Conservation (phyloP, 1,139 yeast species). For the Pichia sp. region DNA sequence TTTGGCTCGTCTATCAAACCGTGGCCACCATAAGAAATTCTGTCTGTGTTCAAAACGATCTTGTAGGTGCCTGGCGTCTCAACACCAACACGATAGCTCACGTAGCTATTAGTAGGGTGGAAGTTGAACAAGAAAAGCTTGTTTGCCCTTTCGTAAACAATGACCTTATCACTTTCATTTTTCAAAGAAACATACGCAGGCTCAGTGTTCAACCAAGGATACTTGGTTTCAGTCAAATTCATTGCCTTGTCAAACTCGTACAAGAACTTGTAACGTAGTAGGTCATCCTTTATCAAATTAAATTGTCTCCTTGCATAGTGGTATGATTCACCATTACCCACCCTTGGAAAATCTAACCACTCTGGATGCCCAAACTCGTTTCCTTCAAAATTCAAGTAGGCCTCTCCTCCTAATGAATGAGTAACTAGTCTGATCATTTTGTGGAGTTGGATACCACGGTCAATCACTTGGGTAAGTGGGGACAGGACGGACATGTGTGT, state of each 20-base stretch:
- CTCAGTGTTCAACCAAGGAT: constrained; percentile 63
- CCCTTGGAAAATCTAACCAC: constrained; percentile 96
- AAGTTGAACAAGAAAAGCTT: constrained; percentile 82
- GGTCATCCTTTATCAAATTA: constrained; percentile 73
- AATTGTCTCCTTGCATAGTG: constrained; percentile 95
- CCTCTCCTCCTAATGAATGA: constrained; percentile 91
- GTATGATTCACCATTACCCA: constrained; percentile 80
- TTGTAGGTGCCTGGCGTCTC: constrained; percentile 73
- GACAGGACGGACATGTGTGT: constrained; percentile 84
- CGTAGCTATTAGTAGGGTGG: constrained; percentile 76
- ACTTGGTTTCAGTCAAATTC: constrained; percentile 70
- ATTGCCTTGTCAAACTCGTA: constrained; percentile 78
- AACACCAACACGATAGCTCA: constrained; percentile 87
- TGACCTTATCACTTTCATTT: constrained; percentile 80
- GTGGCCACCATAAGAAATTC: constrained; percentile 75
- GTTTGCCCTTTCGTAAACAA: constrained; percentile 86
- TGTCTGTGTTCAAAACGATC: constrained; percentile 73
- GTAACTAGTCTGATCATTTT: constrained; percentile 85
- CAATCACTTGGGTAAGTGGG: constrained; percentile 71
- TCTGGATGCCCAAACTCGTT: constrained; percentile 99
- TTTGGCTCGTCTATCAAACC: constrained; percentile 57
- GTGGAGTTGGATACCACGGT: constrained; percentile 86
- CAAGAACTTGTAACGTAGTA: constrained; percentile 73
- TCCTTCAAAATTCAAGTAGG: constrained; percentile 92
- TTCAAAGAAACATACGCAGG: constrained; percentile 85